Evolutionary conservation across 2,329 filamentous ascomycete genomes (phyloP), one percentile per base, ranked within the genome.

Genomic region (Sporothrix pseudoabietina): DNA sequence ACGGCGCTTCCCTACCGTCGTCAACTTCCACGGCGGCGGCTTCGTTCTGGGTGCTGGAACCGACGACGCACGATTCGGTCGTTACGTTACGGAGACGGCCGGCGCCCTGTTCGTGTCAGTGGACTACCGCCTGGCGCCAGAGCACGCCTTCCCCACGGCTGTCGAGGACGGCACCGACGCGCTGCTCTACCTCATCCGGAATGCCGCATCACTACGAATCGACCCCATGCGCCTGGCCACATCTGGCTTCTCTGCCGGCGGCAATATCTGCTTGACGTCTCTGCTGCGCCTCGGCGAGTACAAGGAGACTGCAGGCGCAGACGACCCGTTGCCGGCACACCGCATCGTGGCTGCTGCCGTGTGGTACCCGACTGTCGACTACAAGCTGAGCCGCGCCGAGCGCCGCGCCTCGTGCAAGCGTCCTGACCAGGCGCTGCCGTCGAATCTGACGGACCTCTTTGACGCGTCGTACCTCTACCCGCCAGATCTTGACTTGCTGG

Each of bases 21-120:
- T 92, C 76, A 90, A 91, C 78, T 90, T 90, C 77, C 90, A 92
- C 77, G 90, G 90, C 35, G 90, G 90, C 30, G 90, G 90, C 5
- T 91, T 90, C 81, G 87, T 89, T 7, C 80, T 91, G 44, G 90
- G 90, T 14, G 84, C 85, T 65, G 88, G 86, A 3, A 89, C 87
- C 4, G 88, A 91, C 78, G 90, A 91, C 77, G 86, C 88, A 16
- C 84, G 88, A 57, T 91, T 89, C 83, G 87, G 86, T 6, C 83
- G 85, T 4, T 82, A 84, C 49, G 85, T 90, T 3, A 80, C 87
- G 54, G 81, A 85, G 35, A 81, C 71, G 1, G 54, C 68, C 14
- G 84, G 87, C 71, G 88, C 87, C 39, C 82, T 91, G 30, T 85
- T 91, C 72, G 86, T 92, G 75, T 88, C 86, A 1, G 88, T 91